These are phyloP conservation scores for Eucalyptus marginata DNA, from an alignment of 345 rosid species.

Conservation along the genomic window DNA sequence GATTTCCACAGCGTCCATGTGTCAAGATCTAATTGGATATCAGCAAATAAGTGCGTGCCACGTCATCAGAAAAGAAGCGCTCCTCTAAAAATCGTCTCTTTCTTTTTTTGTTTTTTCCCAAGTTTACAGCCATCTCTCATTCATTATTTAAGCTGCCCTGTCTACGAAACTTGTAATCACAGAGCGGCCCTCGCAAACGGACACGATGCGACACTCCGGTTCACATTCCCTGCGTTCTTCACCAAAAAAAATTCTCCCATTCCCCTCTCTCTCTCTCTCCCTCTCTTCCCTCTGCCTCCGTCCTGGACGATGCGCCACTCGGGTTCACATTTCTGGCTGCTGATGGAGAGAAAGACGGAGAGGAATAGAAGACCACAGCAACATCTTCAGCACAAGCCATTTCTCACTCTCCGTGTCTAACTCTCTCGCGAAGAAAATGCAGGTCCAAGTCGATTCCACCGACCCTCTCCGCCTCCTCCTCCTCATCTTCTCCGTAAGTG, in stretches of 20 bases:
- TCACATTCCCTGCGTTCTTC: background rate
- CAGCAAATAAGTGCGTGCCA: no score
- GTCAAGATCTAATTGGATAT: no score
- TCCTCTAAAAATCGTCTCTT: no score
- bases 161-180: background rate
- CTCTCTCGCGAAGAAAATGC: background rate
- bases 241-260: background rate
- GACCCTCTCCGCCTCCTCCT: background rate
- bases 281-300: background rate
- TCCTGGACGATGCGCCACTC: no score
- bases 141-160: no score
- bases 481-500: background rate
- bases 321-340: no score
- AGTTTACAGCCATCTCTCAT: no score
- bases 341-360: background rate
- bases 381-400: no score
- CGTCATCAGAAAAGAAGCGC: no score
- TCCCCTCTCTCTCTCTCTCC: fast-evolving
- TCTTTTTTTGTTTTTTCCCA: no score
- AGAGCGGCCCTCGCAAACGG: background rate
- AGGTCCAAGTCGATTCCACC: background rate
- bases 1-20: fast-evolving
- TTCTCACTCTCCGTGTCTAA: background rate
- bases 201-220: background rate
- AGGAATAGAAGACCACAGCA: no score